Evolutionary conservation across 805 yeast species (phyloP), one percentile per base, ranked within the genome.

Genomic region (Pichia thaimueangensis): DNA sequence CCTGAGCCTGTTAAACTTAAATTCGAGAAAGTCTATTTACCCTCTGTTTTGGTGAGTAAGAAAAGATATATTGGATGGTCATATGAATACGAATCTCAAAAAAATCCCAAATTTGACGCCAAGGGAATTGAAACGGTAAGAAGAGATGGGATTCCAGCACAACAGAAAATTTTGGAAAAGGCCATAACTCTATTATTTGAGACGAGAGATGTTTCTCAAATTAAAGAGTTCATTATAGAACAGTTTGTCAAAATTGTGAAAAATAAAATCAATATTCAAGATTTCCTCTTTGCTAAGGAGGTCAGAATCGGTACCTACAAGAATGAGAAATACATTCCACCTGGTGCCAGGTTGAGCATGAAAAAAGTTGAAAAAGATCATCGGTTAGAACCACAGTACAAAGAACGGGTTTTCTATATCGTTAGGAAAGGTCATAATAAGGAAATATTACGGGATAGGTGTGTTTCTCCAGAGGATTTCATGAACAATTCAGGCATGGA

Each of bases 91-190:
- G 73, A 69, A 23, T 63, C 61, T 13, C 88, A 83, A 50, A 49
- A 41, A 3, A 63, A 47, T 6, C 86, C 96, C 0, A 70, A 62
- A 27, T 88, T 93, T 59, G 97, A 93, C 65, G 97, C 98, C 0
- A 93, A 93, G 52, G 98, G 98, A 2, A 88, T 87, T 11, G 98
- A 93, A 57, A 93, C 97, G 0, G 86, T 93, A 0, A 64, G 98
- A 49, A 67, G 98, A 49, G 98, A 93, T 62, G 97, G 97, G 0
- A 83, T 89, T 21, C 95, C 95, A 0, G 95, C 96, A 0, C 94
- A 86, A 50, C 94, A 80, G 61, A 80, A 81, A 50, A 79, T 93
- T 16, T 80, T 86, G 24, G 94, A 86, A 47, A 75, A 78, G 45
- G 63, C 83, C 0, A 62, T 93, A 4, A 65, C 83, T 28, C 68